phyloP scores from a whole-genome alignment of 805 yeast species.

The Kazachstania bromeliacearum region DNA sequence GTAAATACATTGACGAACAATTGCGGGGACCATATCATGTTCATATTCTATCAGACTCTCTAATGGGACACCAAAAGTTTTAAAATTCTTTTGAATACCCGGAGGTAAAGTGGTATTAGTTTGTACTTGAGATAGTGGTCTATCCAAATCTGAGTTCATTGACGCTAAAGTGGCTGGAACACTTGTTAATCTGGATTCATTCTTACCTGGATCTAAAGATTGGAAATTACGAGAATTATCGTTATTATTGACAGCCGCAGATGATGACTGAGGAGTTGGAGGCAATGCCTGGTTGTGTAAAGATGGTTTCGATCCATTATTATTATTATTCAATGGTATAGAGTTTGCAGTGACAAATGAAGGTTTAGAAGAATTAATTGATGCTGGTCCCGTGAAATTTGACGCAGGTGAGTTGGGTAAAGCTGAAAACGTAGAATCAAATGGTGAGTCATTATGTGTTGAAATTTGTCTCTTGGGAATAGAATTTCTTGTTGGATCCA shows the following conservation, averaged over 20 bases:
- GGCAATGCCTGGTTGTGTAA: not conserved
- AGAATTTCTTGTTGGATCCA: slow-evolving; percentile 24
- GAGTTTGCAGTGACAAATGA: not conserved
- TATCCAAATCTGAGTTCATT: slow-evolving; percentile 16
- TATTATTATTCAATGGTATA: not conserved
- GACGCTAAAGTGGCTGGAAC: slow-evolving; percentile 18
- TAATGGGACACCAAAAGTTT: slow-evolving; percentile 78
- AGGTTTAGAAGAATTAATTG: slow-evolving; percentile 6
- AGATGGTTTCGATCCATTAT: not conserved
- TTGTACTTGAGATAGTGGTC: slow-evolving; percentile 29
- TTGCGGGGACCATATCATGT: slow-evolving; percentile 83
- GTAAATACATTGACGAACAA: slow-evolving; percentile 81
- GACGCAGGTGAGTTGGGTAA: not conserved
- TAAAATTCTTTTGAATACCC: slow-evolving; percentile 31
- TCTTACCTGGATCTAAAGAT: slow-evolving; percentile 26
- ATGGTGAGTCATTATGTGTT: slow-evolving; percentile 29
- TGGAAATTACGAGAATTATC: slow-evolving; percentile 4
- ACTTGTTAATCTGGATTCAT: slow-evolving; percentile 18
- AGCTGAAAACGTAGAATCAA: slow-evolving; percentile 4
- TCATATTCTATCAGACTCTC: slow-evolving; percentile 69
- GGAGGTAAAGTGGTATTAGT: slow-evolving; percentile 29
- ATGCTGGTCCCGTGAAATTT: slow-evolving; percentile 5
- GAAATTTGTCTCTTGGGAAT: slow-evolving; percentile 27
- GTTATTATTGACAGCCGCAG: slow-evolving; percentile 9
- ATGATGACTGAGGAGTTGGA: not conserved